These are phyloP conservation scores for Pugionium cornutum DNA, from an alignment of 345 rosid genomes.

Conservation along the genomic window DNA sequence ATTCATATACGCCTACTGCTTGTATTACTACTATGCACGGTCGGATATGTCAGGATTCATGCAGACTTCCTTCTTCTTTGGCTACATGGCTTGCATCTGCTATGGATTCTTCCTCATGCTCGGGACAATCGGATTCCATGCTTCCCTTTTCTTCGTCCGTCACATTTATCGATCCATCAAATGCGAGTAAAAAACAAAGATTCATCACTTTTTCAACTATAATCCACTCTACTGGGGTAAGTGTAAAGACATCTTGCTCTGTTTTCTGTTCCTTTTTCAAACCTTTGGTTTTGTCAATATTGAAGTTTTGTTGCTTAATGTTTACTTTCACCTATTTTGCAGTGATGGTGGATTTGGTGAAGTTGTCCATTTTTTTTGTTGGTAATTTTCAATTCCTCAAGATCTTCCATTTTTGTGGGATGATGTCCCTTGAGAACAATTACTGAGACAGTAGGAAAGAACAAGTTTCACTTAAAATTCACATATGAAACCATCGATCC, in stretches of 20 bases:
- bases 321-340: too few species aligned
- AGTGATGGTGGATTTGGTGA: too few species aligned
- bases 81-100: constrained; percentile 57
- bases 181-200: constrained; percentile 37
- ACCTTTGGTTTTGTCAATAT: too few species aligned
- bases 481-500: too few species aligned
- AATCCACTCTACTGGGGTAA: not conserved
- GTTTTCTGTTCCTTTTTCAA: not conserved
- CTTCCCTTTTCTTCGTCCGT: constrained; percentile 48
- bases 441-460: too few species aligned
- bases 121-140: constrained; percentile 49
- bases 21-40: constrained; percentile 49
- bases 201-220: not conserved
- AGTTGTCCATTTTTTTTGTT: too few species aligned
- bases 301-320: too few species aligned
- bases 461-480: too few species aligned
- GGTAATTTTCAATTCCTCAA: too few species aligned
- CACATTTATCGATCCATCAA: constrained; percentile 54
- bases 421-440: too few species aligned
- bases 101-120: constrained; percentile 57
- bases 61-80: constrained; percentile 58
- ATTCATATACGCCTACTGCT: constrained; percentile 49
- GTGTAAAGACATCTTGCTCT: constrained; percentile 20
- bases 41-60: constrained; percentile 54
- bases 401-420: too few species aligned